phyloP scores from a whole-genome alignment of 148 eudicot species.

The Nepenthes gracilis region DNA sequence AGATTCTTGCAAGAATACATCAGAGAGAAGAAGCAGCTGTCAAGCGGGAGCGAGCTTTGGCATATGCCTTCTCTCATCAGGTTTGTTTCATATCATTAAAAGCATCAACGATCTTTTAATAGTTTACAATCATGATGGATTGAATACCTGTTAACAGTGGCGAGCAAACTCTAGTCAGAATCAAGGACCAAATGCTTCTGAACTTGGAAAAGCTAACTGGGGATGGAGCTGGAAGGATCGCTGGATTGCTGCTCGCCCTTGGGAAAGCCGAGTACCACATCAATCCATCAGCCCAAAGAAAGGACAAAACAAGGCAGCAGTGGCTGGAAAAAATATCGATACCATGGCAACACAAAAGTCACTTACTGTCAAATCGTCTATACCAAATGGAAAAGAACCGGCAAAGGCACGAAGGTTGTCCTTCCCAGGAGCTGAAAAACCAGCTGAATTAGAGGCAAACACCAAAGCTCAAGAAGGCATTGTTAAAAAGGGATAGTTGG shows the following conservation, averaged over 20 bases:
- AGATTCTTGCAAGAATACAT: constrained; percentile 64
- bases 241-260: constrained; percentile 94
- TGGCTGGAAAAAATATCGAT: constrained; percentile 17
- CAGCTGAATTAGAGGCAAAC: constrained; percentile 13
- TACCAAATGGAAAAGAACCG: constrained; percentile 38
- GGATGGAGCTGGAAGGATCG: constrained; percentile 99
- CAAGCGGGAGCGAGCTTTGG: constrained; percentile 86
- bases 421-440: constrained; percentile 42
- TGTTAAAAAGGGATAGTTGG: constrained; percentile 8
- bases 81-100: constrained; percentile 12
- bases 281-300: constrained; percentile 34
- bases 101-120: background rate
- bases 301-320: constrained; percentile 14
- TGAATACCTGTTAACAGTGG: constrained; percentile 39
- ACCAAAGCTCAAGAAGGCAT: constrained; percentile 17
- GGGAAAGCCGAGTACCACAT: constrained; percentile 60
- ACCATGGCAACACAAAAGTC: constrained; percentile 16
- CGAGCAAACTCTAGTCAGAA: constrained; percentile 49
- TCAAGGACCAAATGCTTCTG: constrained; percentile 38
- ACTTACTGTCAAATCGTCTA: constrained; percentile 26
- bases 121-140: background rate
- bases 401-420: constrained; percentile 41
- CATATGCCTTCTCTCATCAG: constrained; percentile 94
- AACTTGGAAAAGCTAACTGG: constrained; percentile 71
- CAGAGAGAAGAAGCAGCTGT: constrained; percentile 88